phyloP scores from a whole-genome alignment of 805 yeast genomes.

The Candida patagonica region DNA sequence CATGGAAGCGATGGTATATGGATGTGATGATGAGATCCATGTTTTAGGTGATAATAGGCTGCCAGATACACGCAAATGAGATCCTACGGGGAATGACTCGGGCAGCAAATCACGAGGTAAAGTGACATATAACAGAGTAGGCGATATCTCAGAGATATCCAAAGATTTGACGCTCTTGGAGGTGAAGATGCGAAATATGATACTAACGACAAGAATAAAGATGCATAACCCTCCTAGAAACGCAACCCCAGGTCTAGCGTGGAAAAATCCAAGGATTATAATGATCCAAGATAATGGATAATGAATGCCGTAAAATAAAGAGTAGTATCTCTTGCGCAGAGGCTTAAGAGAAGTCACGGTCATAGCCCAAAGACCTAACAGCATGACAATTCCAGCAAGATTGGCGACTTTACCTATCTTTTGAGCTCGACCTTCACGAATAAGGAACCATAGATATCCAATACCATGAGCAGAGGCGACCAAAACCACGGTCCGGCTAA shows the following conservation, averaged over 20 bases:
- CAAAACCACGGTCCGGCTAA: conserved; percentile 64
- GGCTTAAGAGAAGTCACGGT: conserved; percentile 57
- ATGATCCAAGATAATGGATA: conserved; percentile 70
- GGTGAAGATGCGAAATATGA: conserved; percentile 38
- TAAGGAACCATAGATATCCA: conserved; percentile 43
- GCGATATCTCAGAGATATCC: conserved; percentile 33
- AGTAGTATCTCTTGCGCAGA: conserved; percentile 52
- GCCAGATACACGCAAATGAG: conserved; percentile 34
- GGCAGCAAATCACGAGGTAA: conserved; percentile 39
- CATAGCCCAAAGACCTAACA: conserved; percentile 53
- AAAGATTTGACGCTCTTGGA: conserved; percentile 15
- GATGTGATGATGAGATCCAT: conserved; percentile 34
- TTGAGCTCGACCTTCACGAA: conserved; percentile 32
- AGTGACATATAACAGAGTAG: conserved; percentile 38
- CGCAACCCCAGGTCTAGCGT: conserved; percentile 71
- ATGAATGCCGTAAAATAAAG: conserved; percentile 60
- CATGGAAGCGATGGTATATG: conserved; percentile 44
- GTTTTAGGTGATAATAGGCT: conserved; percentile 26
- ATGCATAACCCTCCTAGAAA: conserved; percentile 46
- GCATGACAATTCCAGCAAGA: conserved; percentile 60
- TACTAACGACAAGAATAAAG: conserved; percentile 47
- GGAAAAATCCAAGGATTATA: conserved; percentile 58
- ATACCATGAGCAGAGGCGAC: conserved; percentile 58
- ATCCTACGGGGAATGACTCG: conserved; percentile 35
- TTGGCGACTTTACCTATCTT: conserved; percentile 50